phyloP scores from a whole-genome alignment of 2,329 filamentous ascomycete genomes.

The Whalleya microplaca region DNA sequence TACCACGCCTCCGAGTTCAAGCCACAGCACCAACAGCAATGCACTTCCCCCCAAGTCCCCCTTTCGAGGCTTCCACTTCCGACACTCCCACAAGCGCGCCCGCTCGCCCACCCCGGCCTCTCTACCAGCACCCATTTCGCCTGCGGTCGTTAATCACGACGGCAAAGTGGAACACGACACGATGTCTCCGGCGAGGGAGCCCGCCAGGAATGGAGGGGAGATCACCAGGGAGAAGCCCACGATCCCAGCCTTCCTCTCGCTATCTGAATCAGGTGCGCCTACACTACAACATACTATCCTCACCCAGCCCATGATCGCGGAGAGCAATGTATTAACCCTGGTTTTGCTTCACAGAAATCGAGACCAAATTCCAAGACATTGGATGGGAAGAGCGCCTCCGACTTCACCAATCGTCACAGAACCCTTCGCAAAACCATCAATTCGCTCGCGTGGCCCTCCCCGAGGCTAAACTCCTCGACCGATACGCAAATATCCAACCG shows the following conservation, averaged over 20 bases:
- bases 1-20: constrained; percentile 31
- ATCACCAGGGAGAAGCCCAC: constrained; percentile 21
- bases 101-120: constrained; percentile 43
- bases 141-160: constrained; percentile 43
- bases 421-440: constrained; percentile 42
- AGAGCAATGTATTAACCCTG: constrained; percentile 10
- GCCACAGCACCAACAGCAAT: constrained; percentile 19
- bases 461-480: constrained; percentile 68
- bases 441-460: constrained; percentile 59
- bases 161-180: constrained; percentile 35
- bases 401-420: constrained; percentile 43
- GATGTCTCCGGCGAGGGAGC: constrained; percentile 14
- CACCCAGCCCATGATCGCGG: neutral
- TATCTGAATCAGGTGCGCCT: constrained; percentile 51
- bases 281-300: neutral
- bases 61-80: constrained; percentile 48
- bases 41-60: constrained; percentile 36
- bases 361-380: constrained; percentile 56
- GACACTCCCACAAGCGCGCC: constrained; percentile 53
- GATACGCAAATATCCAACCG: constrained; percentile 88
- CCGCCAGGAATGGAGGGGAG: constrained; percentile 36
- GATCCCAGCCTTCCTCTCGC: constrained; percentile 57
- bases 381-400: constrained; percentile 57
- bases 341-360: constrained; percentile 46
- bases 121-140: constrained; percentile 26